Evolutionary conservation across 257 asterid species (phyloP).

Genomic region (Marsdenia floribunda): DNA sequence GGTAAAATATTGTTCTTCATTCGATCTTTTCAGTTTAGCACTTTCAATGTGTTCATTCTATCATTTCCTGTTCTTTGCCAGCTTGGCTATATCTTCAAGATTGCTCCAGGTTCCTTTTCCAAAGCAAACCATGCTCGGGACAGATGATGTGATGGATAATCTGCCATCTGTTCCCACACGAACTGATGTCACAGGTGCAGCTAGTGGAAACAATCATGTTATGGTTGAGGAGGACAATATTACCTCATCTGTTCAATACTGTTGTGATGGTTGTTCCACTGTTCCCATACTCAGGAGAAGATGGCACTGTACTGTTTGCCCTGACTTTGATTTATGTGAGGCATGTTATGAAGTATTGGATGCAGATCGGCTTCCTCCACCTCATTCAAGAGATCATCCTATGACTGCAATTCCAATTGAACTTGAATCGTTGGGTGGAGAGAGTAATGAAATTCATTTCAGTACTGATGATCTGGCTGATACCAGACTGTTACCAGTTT

Average conservation of each 20-base stretch:
- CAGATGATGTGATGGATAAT: slow-evolving; percentile 70
- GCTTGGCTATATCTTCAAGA: slow-evolving; percentile 99
- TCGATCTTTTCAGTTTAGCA: slow-evolving; percentile 12
- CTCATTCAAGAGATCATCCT: slow-evolving; percentile 93
- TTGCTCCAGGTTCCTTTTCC: slow-evolving; percentile 99
- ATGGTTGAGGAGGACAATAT: slow-evolving; percentile 88
- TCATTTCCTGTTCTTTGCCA: slow-evolving; percentile 32
- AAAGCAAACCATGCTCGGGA: slow-evolving; percentile 91
- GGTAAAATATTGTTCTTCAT: slow-evolving; percentile 36
- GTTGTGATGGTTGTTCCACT: slow-evolving; percentile 98
- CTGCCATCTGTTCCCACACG: slow-evolving; percentile 51
- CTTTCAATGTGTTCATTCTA: slow-evolving; percentile 23
- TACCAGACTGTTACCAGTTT: slow-evolving; percentile 55
- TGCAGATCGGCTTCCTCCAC: slow-evolving; percentile 91
- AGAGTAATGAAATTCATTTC: slow-evolving; percentile 79
- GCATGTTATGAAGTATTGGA: slow-evolving; percentile 88
- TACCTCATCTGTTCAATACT: slow-evolving; percentile 93
- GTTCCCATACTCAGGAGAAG: slow-evolving; percentile 93
- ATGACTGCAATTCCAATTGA: slow-evolving; percentile 98
- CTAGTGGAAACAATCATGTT: slow-evolving; percentile 61
- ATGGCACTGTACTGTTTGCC: slow-evolving; percentile 98
- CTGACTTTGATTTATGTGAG: slow-evolving; percentile 98
- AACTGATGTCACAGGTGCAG: slow-evolving; percentile 52
- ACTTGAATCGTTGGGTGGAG: slow-evolving; percentile 78
- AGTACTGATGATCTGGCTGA: slow-evolving; percentile 64